phyloP scores from a whole-genome alignment of 2,329 filamentous ascomycete species.

The Fusarium bulbicola region DNA sequence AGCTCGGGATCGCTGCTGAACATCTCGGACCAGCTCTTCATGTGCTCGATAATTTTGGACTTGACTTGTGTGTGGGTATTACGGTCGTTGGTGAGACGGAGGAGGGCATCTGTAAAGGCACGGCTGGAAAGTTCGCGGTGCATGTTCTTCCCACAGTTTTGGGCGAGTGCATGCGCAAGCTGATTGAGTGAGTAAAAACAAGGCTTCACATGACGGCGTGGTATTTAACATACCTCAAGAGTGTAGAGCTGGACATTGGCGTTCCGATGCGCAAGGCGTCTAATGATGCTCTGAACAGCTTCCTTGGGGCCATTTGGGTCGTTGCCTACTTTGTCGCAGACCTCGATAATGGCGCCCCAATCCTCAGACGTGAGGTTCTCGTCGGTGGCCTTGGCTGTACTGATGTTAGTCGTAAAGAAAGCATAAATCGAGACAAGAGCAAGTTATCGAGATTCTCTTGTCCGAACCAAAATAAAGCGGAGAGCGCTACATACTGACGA shows the following conservation, averaged over 20 bases:
- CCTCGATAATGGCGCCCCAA: slow-evolving; percentile 72
- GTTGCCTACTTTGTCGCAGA: slow-evolving; percentile 67
- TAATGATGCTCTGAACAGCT: slow-evolving; percentile 89
- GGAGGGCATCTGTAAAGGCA: slow-evolving; percentile 91
- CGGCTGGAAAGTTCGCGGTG: slow-evolving; percentile 91
- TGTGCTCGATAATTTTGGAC: slow-evolving; percentile 94
- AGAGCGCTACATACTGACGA: slow-evolving; percentile 59
- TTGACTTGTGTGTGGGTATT: slow-evolving; percentile 98
- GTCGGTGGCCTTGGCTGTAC: slow-evolving; percentile 81
- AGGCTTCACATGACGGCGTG: background rate
- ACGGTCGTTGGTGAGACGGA: slow-evolving; percentile 90
- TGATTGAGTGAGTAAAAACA: slow-evolving; percentile 46
- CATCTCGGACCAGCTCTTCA: slow-evolving; percentile 97
- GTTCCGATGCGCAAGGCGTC: slow-evolving; percentile 89
- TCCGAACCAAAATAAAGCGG: background rate
- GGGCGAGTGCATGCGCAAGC: slow-evolving; percentile 89
- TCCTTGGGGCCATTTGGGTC: slow-evolving; percentile 76
- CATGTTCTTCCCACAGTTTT: slow-evolving; percentile 88
- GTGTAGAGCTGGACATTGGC: slow-evolving; percentile 97
- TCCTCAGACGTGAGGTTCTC: slow-evolving; percentile 93
- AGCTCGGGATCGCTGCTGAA: slow-evolving; percentile 89
- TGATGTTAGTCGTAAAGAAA: slow-evolving; percentile 26
- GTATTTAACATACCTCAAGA: slow-evolving; percentile 70
- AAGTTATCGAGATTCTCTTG: background rate
- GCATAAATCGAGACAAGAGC: background rate